These are phyloP conservation scores for Heracleum sosnowskyi DNA, from an alignment of 129 eudicot genomes.

Conservation along the genomic window DNA sequence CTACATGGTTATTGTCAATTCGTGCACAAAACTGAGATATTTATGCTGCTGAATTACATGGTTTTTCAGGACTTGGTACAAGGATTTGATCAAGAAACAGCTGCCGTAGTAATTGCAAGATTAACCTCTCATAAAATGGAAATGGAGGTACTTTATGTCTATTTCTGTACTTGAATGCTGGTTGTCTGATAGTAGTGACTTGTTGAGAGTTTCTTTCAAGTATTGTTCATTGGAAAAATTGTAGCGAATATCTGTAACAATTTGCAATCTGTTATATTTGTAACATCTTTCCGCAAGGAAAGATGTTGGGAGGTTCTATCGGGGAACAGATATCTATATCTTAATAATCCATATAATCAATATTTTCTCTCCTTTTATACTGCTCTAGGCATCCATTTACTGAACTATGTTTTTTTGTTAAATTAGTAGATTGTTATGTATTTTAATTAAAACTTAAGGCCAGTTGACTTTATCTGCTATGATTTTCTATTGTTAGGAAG, in stretches of 20 bases:
- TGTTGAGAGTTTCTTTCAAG: background rate
- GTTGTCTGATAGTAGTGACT: background rate
- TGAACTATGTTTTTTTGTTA: background rate
- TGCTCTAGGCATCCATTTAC: background rate
- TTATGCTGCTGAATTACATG: background rate
- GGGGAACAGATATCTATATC: background rate
- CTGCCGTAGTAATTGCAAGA: constrained; percentile 93
- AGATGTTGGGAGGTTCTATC: background rate
- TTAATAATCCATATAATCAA: background rate
- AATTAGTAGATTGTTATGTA: background rate
- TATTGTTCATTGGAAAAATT: background rate
- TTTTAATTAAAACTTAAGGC: background rate
- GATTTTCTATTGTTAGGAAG: constrained; percentile 43
- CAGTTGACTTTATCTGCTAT: background rate
- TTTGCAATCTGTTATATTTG: no score
- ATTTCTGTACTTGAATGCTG: background rate
- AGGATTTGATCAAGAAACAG: constrained; percentile 97
- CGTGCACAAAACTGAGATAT: background rate
- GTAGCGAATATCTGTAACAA: background rate
- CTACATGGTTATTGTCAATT: no score
- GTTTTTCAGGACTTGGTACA: constrained; percentile 69
- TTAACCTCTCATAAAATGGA: constrained; percentile 88
- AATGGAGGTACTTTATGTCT: constrained; percentile 53
- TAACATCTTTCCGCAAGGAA: background rate
- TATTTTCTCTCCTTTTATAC: background rate